phyloP scores from a whole-genome alignment of 192 early-diverging fungal species.

The Linnemannia exigua region DNA sequence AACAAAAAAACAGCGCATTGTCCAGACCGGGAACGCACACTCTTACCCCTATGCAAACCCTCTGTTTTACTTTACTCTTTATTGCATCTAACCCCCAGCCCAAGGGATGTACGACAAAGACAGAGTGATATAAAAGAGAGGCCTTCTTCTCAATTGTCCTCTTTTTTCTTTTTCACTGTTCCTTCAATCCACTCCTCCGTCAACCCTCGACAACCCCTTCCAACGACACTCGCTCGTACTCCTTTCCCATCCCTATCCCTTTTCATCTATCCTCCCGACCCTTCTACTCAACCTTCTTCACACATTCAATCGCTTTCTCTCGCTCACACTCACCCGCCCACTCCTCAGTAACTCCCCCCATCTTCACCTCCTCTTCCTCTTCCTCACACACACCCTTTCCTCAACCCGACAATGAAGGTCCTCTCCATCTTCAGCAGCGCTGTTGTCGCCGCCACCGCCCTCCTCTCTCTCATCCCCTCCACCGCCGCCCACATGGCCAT shows the following conservation, averaged over 20 bases:
- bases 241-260: neutral
- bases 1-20: neutral
- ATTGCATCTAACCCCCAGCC: neutral
- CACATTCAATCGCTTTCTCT: neutral
- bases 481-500: conserved; percentile 55
- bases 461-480: conserved; percentile 32
- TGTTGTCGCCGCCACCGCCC: conserved; percentile 18
- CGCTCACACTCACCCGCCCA: neutral
- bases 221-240: neutral
- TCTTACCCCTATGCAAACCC: neutral
- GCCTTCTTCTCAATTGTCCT: too few relatives aligned
- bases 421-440: conserved; percentile 19
- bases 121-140: neutral
- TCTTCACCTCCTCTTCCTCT: neutral
- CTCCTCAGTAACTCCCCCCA: neutral
- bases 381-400: neutral
- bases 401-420: conserved; percentile 35
- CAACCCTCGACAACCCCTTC: neutral
- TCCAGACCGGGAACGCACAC: neutral
- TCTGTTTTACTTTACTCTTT: too few relatives aligned
- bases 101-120: neutral
- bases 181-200: conserved; percentile 1
- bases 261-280: neutral
- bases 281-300: neutral
- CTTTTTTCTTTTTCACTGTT: neutral